Evolutionary conservation across 805 yeast genomes (phyloP).

Genomic region (Wickerhamomyces chambardii): DNA sequence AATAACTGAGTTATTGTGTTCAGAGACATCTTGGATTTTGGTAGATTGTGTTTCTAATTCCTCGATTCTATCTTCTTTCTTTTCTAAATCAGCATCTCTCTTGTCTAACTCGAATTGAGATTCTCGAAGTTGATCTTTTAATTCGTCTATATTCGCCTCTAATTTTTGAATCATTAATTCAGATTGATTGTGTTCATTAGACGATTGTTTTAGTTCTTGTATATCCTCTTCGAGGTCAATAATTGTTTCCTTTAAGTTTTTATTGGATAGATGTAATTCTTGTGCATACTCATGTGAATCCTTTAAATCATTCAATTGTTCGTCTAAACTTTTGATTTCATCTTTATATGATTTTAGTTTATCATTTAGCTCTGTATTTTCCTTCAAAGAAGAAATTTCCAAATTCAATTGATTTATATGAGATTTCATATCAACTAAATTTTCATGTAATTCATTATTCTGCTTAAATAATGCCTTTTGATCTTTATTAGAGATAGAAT

Average conservation of each 20-base stretch:
- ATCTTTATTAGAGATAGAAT: slow-evolving; percentile 28
- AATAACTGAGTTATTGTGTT: neutral
- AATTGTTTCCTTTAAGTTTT: too few relatives aligned
- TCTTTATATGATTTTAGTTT: neutral
- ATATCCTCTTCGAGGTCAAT: neutral
- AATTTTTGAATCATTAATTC: too few relatives aligned
- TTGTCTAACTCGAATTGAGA: slow-evolving; percentile 9
- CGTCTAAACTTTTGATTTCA: neutral
- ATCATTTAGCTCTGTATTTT: neutral
- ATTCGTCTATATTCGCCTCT: neutral
- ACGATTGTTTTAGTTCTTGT: neutral
- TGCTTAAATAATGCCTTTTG: slow-evolving; percentile 26
- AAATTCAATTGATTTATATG: slow-evolving; percentile 14
- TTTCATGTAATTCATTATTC: slow-evolving; percentile 23
- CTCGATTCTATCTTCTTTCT: slow-evolving; percentile 6
- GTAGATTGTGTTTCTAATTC: slow-evolving; percentile 4
- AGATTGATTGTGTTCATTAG: neutral
- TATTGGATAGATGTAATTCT: neutral
- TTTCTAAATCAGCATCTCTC: slow-evolving; percentile 8
- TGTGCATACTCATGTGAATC: neutral
- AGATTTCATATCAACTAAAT: slow-evolving; percentile 12
- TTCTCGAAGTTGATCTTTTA: neutral
- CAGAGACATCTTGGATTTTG: neutral
- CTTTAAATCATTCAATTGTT: neutral
- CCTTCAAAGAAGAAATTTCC: neutral